A percentile compares a stretch with the other conserved stretches of the same genome.
Evolutionary conservation across 495 filamentous ascomycete genomes (phyloP).

Genomic region (Arthonia radiata): DNA sequence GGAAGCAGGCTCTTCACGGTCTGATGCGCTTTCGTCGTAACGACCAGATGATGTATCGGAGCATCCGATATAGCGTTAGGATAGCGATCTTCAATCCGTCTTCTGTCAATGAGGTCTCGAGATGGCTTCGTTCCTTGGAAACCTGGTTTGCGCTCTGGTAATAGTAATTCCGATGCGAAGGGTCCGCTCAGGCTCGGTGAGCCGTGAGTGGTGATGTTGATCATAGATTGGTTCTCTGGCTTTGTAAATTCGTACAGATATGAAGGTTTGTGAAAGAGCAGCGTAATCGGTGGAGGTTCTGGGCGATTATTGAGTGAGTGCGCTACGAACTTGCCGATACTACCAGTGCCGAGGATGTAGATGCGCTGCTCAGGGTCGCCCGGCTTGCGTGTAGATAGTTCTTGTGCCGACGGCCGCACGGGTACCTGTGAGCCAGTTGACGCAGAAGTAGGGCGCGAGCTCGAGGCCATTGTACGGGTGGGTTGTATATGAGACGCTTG

Average conservation of each 20-base stretch:
- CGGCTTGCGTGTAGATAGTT: slow-evolving; percentile 21
- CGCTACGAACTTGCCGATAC: slow-evolving; percentile 26
- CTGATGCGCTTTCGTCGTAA: slow-evolving; percentile 35
- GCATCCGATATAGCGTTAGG: too few species aligned
- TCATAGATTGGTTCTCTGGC: too few species aligned
- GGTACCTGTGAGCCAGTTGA: slow-evolving; percentile 22
- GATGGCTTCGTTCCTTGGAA: too few species aligned
- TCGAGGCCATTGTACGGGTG: slow-evolving; percentile 17
- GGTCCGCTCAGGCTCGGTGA: too few species aligned
- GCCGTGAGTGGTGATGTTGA: too few species aligned
- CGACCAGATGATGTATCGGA: slow-evolving; percentile 61
- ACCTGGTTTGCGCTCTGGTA: too few species aligned
- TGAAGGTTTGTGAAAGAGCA: slow-evolving; percentile 31
- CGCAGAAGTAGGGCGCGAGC: slow-evolving; percentile 26
- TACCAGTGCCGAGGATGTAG: slow-evolving; percentile 30
- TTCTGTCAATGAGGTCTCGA: too few species aligned
- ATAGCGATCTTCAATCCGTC: too few species aligned
- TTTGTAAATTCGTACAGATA: too few species aligned
- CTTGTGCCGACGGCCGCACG: slow-evolving; percentile 24
- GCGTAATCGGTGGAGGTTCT: slow-evolving; percentile 28
- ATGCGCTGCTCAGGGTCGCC: slow-evolving; percentile 25
- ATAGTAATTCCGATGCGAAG: too few species aligned
- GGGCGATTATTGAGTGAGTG: slow-evolving; percentile 18
- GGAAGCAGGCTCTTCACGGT: slow-evolving; percentile 28
- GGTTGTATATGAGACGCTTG: slow-evolving; percentile 14